Evolutionary conservation across 2,329 filamentous ascomycete genomes (phyloP), one percentile per base, ranked within the genome.

Genomic region (Diaporthe caulivora): DNA sequence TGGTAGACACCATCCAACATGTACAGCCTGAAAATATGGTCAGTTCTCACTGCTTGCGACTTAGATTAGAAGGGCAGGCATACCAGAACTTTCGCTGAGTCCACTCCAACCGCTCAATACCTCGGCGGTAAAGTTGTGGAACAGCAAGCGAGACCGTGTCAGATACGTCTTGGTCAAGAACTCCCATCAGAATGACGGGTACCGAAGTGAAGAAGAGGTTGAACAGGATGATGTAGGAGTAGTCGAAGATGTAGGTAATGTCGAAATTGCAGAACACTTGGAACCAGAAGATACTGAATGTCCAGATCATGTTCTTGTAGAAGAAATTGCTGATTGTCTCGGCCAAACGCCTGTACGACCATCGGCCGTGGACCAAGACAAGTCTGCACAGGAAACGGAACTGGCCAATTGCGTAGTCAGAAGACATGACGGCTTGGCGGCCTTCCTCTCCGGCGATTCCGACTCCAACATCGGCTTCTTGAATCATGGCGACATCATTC

Each of bases 251-350:
- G 81, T 98, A 98, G 58, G 96, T 96, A 83, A 96, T 95, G 85
- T 99, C 97, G 82, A 97, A 98, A 84, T 97, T 93, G 87, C 94
- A 95, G 84, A 93, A 99, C 71, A 98, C 94, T 81, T 97, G 95
- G 84, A 94, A 99, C 96, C 96, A 98, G 88, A 98, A 98, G 73
- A 99, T 93, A 55, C 93, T 90, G 80, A 98, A 96, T 0, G 95
- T 97, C 97, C 97, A 99, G 69, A 98, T 93, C 84, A 99, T 93
- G 86, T 98, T 99, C 93, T 99, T 99, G 91, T 98, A 99, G 87
- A 99, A 99, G 88, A 99, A 99, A 83, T 99, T 99, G 82, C 95
- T 95, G 79, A 97, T 98, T 60, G 93, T 94, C 86, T 99, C 97
- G 40, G 93, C 95, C 82, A 99, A 86, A 78, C 97, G 92, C 70